Base-by-base conservation (phyloP, 2,329 filamentous ascomycete species). In the Aspergillus candidus region DNA sequence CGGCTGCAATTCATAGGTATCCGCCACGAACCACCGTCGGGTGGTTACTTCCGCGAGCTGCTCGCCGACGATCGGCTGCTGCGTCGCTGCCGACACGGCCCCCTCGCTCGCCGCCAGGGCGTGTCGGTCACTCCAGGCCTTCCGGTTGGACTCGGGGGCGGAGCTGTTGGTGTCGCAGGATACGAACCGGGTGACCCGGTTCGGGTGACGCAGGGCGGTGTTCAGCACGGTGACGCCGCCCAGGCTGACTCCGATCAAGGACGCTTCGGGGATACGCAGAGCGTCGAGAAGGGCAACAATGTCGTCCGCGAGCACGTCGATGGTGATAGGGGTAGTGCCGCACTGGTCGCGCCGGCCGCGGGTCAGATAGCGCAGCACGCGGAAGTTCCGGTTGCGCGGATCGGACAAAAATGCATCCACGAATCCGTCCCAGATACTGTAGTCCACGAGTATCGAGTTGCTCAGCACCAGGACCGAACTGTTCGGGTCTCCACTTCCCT, bases 371-470 rank as follows among this genome's bases (percentile, higher is more conserved):
- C 88, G 82, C 1, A 94, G 71, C 51, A 94, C 76, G 40, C 85
- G 82, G 62, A 88, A 83, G 30, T 58, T 50, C 32, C 80, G 78
- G 17, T 82, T 78, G 32, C 77, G 58, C 0, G 68, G 62, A 40
- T 76, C 75, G 11, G 64, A 55, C 34, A 74, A 62, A 52, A 93
- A 75, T n/a, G 78, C 68, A 1, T 71, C 68, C 1, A 93, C 69
- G 47, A 94, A 79, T 2, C 74, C 73, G 55, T 93, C 84, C 88
- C 88, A 94, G 77, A 94, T 93, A 61, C 78, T 74, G 51, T 84
- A 76, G 38, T 83, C 81, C 2, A 86, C 87, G 6, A 94, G 77
- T 39, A 94, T 82, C 1, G 84, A 90, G 72, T 94, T 94, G 66
- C 76, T 77, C 53, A 90, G 84, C 14, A 88, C 81, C 10, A 94